Percentiles rank a stretch among this genome's conserved stretches.
phyloP scores from a whole-genome alignment of 1,284 basidiomycete genomes.

The Ustilago loliicola region DNA sequence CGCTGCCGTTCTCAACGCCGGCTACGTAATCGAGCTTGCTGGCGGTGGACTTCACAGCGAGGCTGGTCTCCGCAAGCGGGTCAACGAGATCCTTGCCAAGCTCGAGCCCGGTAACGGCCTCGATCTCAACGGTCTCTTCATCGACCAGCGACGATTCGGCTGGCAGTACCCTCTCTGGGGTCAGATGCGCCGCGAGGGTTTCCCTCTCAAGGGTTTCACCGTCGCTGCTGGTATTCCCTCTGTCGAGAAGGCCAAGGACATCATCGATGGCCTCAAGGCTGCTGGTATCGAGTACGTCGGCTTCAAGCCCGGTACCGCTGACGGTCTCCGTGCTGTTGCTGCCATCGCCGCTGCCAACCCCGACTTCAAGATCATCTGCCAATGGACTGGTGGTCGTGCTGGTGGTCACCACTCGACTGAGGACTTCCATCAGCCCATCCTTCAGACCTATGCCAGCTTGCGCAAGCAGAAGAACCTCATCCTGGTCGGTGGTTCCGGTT shows the following conservation, averaged over 20 bases:
- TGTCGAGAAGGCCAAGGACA: constrained; percentile 92
- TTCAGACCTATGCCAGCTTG: constrained; percentile 89
- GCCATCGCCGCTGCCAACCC: constrained; percentile 95
- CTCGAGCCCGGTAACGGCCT: constrained; percentile 74
- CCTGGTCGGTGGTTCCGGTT: constrained; percentile 95
- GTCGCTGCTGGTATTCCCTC: constrained; percentile 95
- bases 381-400: constrained; percentile 99
- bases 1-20: constrained; percentile 86
- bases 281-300: constrained; percentile 91
- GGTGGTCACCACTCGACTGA: constrained; percentile 98
- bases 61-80: constrained; percentile 86
- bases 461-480: constrained; percentile 89
- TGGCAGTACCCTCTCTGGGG: constrained; percentile 99
- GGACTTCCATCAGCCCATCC: constrained; percentile 96
- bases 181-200: constrained; percentile 93
- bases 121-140: constrained; percentile 95
- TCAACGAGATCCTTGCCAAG: constrained; percentile 71
- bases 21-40: constrained; percentile 95
- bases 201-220: constrained; percentile 97
- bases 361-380: constrained; percentile 96
- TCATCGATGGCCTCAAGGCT: constrained; percentile 83
- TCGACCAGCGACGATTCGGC: constrained; percentile 93
- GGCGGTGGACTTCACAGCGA: constrained; percentile 97
- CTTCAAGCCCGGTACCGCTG: constrained; percentile 97
- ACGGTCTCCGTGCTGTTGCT: constrained; percentile 95